Conservation (phyloP, 2,329 filamentous ascomycete genomes). For the Zymoseptoria tritici region DNA sequence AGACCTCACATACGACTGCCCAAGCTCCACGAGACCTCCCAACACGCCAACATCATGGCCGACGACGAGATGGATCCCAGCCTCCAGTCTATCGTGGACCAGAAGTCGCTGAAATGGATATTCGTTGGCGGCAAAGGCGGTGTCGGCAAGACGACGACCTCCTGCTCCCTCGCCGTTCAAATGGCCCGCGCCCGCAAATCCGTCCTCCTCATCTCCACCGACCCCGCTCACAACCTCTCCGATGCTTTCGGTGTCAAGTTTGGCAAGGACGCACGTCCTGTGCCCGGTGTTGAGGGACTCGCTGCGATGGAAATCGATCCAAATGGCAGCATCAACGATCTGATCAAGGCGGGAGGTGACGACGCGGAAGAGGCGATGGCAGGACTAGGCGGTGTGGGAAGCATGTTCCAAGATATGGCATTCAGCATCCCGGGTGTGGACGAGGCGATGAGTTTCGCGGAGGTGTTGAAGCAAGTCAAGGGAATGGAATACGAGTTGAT, state of each 20-base stretch:
- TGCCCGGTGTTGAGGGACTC: conserved; percentile 87
- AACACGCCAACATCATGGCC: conserved; percentile 30
- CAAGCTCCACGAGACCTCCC: neutral
- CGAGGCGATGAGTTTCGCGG: conserved; percentile 98
- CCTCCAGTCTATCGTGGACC: conserved; percentile 89
- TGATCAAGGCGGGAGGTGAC: conserved; percentile 73
- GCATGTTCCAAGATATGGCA: conserved; percentile 97
- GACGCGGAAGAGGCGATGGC: conserved; percentile 62
- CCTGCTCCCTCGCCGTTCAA: conserved; percentile 95
- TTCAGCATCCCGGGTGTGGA: conserved; percentile 98
- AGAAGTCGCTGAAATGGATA: conserved; percentile 94
- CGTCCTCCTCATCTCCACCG: conserved; percentile 94
- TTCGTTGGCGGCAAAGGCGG: conserved; percentile 98
- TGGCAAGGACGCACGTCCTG: conserved; percentile 89
- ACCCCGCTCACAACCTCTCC: conserved; percentile 94
- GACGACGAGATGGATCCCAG: conserved; percentile 81
- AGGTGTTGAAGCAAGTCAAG: conserved; percentile 98
- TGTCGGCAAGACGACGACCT: conserved; percentile 98
- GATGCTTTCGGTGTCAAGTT: conserved; percentile 99
- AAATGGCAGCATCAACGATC: conserved; percentile 93
- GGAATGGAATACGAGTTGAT: conserved; percentile 98
- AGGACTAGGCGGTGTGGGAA: conserved; percentile 64
- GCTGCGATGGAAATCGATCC: conserved; percentile 99
- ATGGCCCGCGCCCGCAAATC: conserved; percentile 90
- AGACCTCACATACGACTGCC: neutral